A percentile compares a stretch with the other conserved stretches of the same genome.
Evolutionary conservation across 768 basidiomycete genomes (phyloP).

Genomic region (Termitomyces titanicus): DNA sequence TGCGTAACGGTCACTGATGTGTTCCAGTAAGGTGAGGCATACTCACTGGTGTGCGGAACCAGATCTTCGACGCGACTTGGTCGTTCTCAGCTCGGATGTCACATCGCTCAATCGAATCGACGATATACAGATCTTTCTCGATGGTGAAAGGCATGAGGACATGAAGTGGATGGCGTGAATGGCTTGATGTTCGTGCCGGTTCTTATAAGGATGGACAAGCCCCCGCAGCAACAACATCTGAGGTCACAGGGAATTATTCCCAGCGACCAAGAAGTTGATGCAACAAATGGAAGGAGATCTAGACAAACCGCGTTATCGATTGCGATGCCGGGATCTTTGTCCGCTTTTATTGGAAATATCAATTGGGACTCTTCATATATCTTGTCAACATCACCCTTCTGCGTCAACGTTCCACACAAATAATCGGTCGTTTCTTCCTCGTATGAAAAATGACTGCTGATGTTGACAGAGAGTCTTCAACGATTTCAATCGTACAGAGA

Average conservation of each 20-base stretch:
- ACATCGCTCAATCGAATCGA: background rate
- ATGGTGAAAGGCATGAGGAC: slow-evolving; percentile 13
- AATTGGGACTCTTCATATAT: too few relatives aligned
- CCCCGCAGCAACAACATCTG: background rate
- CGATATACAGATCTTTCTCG: slow-evolving; percentile 14
- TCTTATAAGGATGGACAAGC: background rate
- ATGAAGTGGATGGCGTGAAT: background rate
- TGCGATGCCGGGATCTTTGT: too few relatives aligned
- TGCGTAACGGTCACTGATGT: background rate
- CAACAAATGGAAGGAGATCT: background rate
- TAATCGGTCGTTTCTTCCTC: background rate
- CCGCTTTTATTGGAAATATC: too few relatives aligned
- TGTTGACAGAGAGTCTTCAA: too few relatives aligned
- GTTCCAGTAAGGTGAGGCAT: background rate
- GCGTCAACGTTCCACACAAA: background rate
- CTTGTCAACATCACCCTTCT: background rate
- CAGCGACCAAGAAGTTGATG: too few relatives aligned
- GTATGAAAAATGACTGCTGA: too few relatives aligned
- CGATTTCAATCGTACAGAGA: too few relatives aligned
- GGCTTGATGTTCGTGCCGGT: background rate
- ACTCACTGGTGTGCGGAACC: slow-evolving; percentile 24
- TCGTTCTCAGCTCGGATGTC: slow-evolving; percentile 10
- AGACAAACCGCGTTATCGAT: too few relatives aligned
- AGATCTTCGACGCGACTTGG: slow-evolving; percentile 15
- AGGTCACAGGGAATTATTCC: background rate